These are phyloP conservation scores for Fusarium verticillioides DNA, from an alignment of 2,329 filamentous ascomycete species.

Conservation along the genomic window DNA sequence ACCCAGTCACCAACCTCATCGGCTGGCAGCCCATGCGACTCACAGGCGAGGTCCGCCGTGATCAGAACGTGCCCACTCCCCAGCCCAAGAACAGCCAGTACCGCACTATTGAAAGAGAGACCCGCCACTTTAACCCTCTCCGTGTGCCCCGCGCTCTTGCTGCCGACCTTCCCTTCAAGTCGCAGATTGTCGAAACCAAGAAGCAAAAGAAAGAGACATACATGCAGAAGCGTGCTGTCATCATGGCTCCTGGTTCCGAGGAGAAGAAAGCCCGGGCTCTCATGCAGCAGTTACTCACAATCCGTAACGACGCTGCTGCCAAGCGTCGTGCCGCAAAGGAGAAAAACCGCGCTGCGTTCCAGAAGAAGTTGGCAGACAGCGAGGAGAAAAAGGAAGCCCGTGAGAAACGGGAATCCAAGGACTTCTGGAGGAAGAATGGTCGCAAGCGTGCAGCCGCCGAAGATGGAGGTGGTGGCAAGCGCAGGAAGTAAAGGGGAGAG, in stretches of 20 bases:
- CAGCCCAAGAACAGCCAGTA: constrained; percentile 87
- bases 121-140: constrained; percentile 82
- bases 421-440: constrained; percentile 92
- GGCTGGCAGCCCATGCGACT: constrained; percentile 95
- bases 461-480: constrained; percentile 53
- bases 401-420: constrained; percentile 91
- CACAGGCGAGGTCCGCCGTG: constrained; percentile 89
- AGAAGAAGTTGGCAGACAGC: constrained; percentile 83
- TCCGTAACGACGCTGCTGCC: constrained; percentile 89
- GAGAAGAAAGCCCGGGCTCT: constrained; percentile 89
- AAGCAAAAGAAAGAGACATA: constrained; percentile 86
- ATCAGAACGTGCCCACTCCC: constrained; percentile 79
- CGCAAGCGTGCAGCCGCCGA: constrained; percentile 68
- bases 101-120: constrained; percentile 72
- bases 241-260: constrained; percentile 80
- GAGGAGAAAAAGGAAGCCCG: constrained; percentile 86
- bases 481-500: constrained; percentile 42
- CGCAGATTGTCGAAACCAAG: constrained; percentile 85
- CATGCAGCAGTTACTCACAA: constrained; percentile 91
- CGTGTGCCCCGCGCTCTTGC: constrained; percentile 83
- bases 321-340: constrained; percentile 89
- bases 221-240: constrained; percentile 94
- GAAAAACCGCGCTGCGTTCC: constrained; percentile 81
- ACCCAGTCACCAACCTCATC: constrained; percentile 92
- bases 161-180: constrained; percentile 89